Conservation (phyloP, 257 asterid genomes). For the Schizonepeta tenuifolia region DNA sequence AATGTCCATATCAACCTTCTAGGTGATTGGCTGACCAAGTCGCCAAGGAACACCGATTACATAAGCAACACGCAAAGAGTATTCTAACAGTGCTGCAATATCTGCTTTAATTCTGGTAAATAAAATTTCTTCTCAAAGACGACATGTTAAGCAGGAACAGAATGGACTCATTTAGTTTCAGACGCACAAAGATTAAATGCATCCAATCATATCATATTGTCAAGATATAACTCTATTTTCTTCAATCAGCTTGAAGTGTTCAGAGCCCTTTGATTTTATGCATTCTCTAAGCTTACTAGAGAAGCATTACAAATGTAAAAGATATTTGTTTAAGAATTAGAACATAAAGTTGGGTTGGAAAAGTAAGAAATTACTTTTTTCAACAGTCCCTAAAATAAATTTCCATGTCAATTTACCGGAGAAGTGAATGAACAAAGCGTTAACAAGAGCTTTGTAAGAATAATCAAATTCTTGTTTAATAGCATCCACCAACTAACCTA, state of each 20-base stretch:
- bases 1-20: too few relatives aligned
- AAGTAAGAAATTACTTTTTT: background rate
- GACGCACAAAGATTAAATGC: background rate
- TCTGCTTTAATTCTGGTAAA: background rate
- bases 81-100: conserved; percentile 1
- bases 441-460: background rate
- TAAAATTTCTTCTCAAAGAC: conserved; percentile 1
- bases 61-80: conserved; percentile 18
- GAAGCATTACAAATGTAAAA: conserved; percentile 15
- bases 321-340: conserved; percentile 4
- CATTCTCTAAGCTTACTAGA: conserved; percentile 24
- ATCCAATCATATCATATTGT: conserved; percentile 11
- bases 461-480: background rate
- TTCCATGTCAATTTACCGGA: conserved; percentile 15
- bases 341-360: background rate
- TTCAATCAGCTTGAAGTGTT: conserved; percentile 19
- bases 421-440: conserved; percentile 6
- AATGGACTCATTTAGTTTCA: conserved; percentile 5
- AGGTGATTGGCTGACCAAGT: background rate
- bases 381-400: conserved; percentile 10
- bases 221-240: background rate
- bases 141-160: background rate
- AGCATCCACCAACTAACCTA: conserved; percentile 3
- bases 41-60: conserved; percentile 4
- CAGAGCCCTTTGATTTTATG: background rate